Base-by-base conservation (phyloP, 805 yeast species). In the Candida corydali region DNA sequence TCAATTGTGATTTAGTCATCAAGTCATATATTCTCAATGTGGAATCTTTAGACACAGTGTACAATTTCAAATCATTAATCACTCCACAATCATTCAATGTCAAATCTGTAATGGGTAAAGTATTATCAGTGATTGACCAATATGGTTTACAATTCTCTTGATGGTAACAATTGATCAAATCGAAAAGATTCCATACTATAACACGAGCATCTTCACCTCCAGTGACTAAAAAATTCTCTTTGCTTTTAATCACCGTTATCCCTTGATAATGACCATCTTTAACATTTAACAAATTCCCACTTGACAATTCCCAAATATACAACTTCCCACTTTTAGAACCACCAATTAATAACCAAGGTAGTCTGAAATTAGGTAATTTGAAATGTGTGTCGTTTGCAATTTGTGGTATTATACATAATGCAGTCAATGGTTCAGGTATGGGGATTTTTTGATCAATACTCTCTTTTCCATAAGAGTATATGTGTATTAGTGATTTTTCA, bases 251-350 rank as follows among this genome's bases (percentile, higher is more conserved):
- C 22, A 68, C 70, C 0, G 81, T 71, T 6, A 87, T 73, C 5
- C 72, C 67, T 59, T 91, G 97, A 57, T 86, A 91, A 61, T 91
- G 98, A 1, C 86, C 81, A 34, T 85, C 89, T 51, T 77, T 78
- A 3, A 78, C 94, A 32, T 75, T 67, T 17, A 89, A 51, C 32
- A 93, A 66, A 17, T 76, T 60, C 0, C 98, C 98, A 2, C 93
- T 82, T 8, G 70, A 58, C 35, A 89, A 53, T 49, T 87, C 95
- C 98, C 98, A 91, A 1, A 89, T 57, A 52, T 84, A 84, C 11
- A 93, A 44, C 45, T 80, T 75, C 9, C 98, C 98, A n/a, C 81
- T 52, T 40, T 66, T 54, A 36, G 93, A 71, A 41, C 91, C 88
- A 29, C 82, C 95, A 5, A 78, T 81, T 17, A 93, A 57, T 26